Conservation (phyloP, 2,329 filamentous ascomycete species). For the Coniochaeta ligniaria region DNA sequence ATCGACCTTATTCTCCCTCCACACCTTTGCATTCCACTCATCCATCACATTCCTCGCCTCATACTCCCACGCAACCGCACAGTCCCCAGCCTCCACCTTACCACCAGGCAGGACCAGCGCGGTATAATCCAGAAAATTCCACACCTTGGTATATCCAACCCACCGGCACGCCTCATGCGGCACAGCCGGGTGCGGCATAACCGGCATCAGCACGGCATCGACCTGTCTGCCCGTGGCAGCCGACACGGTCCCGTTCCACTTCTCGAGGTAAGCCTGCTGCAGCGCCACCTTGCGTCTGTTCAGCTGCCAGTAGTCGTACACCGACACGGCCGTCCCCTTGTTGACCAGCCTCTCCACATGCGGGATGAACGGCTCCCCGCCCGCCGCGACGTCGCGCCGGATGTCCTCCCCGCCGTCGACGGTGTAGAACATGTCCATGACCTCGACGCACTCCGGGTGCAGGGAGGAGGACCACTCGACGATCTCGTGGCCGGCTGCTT, state of each 20-base stretch:
- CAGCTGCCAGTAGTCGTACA: constrained; percentile 32
- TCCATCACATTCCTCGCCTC: constrained; percentile 41
- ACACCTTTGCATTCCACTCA: constrained; percentile 41
- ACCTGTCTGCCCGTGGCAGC: no score
- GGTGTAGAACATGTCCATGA: constrained; percentile 31
- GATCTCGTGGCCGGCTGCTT: no score
- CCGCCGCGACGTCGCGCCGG: constrained; percentile 40
- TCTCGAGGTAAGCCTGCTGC: no score
- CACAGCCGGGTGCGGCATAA: constrained; percentile 53
- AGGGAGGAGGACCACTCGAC: no score
- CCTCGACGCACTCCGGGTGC: no score
- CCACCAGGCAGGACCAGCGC: constrained; percentile 50
- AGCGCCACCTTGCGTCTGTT: no score
- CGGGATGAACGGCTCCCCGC: constrained; percentile 52
- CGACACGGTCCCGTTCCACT: no score
- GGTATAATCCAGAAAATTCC: constrained; percentile 56
- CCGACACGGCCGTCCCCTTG: constrained; percentile 44
- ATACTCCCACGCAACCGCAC: constrained; percentile 28
- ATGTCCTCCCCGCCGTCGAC: constrained; percentile 60
- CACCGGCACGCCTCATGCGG: constrained; percentile 32
- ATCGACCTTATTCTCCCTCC: constrained; percentile 31
- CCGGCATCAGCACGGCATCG: constrained; percentile 48
- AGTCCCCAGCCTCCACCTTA: constrained; percentile 30
- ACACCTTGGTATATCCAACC: constrained; percentile 55
- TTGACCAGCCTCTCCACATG: constrained; percentile 52